These are phyloP conservation scores for Heritiera fomes DNA, from an alignment of 345 rosid species.

Conservation along the genomic window DNA sequence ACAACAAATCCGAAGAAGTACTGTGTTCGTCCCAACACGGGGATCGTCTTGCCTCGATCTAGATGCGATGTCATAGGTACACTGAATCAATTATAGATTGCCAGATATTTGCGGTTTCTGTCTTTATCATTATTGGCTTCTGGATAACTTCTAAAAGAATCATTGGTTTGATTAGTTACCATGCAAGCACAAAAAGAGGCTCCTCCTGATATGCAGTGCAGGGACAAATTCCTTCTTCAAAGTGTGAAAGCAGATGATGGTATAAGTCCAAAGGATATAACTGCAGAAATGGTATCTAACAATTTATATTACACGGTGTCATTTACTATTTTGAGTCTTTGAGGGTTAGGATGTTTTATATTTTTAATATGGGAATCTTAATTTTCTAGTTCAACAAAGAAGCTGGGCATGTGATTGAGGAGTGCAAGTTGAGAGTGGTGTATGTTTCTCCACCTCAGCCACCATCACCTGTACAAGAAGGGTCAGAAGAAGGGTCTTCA, in stretches of 20 bases:
- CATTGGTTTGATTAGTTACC: constrained; percentile 46
- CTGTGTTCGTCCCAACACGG: constrained; percentile 80
- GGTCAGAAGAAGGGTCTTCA: constrained; percentile 76
- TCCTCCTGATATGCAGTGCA: constrained; percentile 76
- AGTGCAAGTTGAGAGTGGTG: constrained; percentile 70
- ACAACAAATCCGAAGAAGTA: constrained; percentile 85
- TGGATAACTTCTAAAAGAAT: constrained; percentile 9
- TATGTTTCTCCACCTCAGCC: constrained; percentile 77
- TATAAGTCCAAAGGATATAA: constrained; percentile 52
- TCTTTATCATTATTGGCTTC: neutral
- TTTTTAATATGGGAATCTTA: constrained; percentile 4
- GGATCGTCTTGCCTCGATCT: constrained; percentile 69
- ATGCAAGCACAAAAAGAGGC: constrained; percentile 89
- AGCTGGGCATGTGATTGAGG: constrained; percentile 69
- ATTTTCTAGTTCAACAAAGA: constrained; percentile 68
- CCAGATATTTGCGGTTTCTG: neutral
- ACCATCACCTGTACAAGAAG: constrained; percentile 77
- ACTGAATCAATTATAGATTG: neutral
- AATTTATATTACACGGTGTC: neutral
- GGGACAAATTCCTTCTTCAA: constrained; percentile 83
- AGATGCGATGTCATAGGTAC: constrained; percentile 68
- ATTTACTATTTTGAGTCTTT: constrained; percentile 12
- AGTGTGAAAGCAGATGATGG: constrained; percentile 61
- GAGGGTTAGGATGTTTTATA: constrained; percentile 14
- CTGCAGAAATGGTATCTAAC: constrained; percentile 64